Evolutionary conservation across 176 grass and related monocot species (phyloP).

Genomic region (Hordeum marinum): DNA sequence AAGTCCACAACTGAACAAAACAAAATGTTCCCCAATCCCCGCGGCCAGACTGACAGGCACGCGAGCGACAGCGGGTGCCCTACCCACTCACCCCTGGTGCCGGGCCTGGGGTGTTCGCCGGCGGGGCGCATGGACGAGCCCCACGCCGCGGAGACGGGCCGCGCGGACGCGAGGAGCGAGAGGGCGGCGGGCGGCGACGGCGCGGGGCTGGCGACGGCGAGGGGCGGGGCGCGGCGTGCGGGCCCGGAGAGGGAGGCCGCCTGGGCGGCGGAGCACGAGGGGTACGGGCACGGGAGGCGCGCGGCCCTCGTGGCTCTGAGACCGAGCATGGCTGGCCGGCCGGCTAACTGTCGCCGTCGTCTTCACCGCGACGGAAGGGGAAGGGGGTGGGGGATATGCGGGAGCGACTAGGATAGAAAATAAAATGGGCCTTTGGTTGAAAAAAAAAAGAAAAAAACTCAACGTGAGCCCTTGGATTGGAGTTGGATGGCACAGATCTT

Average conservation of each 20-base stretch:
- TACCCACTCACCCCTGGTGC: slow-evolving; percentile 38
- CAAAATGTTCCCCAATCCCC: not conserved
- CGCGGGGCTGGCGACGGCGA: not conserved
- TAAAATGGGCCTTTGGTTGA: too few relatives aligned
- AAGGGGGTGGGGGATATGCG: not conserved
- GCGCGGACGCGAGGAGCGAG: slow-evolving; percentile 24
- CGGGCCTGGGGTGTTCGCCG: not conserved
- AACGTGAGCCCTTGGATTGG: too few relatives aligned
- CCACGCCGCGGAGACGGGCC: slow-evolving; percentile 11
- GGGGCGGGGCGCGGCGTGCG: slow-evolving; percentile 17
- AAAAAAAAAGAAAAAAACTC: too few relatives aligned
- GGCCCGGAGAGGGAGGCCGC: slow-evolving; percentile 11
- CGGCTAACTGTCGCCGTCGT: not conserved
- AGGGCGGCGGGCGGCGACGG: slow-evolving; percentile 18
- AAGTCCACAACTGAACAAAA: not conserved
- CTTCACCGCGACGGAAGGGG: not conserved
- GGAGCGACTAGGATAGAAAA: too few relatives aligned
- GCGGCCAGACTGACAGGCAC: not conserved
- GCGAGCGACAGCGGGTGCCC: not conserved
- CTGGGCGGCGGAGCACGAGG: not conserved
- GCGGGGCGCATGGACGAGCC: not conserved
- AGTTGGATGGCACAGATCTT: too few relatives aligned
- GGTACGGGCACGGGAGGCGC: slow-evolving; percentile 9
- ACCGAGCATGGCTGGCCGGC: slow-evolving; percentile 20
- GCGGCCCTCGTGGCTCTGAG: slow-evolving; percentile 28